Base-by-base conservation (phyloP, 2,329 filamentous ascomycete genomes). In the Talaromyces sp. region DNA sequence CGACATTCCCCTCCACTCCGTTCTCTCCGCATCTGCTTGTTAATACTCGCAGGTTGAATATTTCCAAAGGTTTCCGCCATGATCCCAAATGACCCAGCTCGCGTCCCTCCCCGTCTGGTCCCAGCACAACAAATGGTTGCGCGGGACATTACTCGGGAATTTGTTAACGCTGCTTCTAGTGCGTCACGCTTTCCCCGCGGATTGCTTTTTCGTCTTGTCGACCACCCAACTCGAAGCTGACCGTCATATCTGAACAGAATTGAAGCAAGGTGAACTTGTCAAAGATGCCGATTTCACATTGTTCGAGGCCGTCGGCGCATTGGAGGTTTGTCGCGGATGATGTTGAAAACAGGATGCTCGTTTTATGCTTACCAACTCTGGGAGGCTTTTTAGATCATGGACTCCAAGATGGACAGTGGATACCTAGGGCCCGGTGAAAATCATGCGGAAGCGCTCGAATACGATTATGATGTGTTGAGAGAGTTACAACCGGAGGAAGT, bases 371-470 rank as follows among this genome's bases (percentile, higher is more conserved):
- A 63, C 46, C 25, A 50, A 6, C 25, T 25, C 18, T 21, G 40
- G n/a, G 37, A 6, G 31, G 14, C 25, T 16, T 18, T 28, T 59
- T 70, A 99, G 95, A 96, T 99, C 69, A 97, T 97, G 91, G 95
- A 99, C 72, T 88, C 91, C 0, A 99, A 98, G 78, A 99, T 99
- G 95, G 95, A 99, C 76, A 97, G 92, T 72, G 95, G 95, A 31
- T 92, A 89, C 67, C 81, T 96, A 6, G 83, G 86, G 21, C 86
- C 89, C 7, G 90, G 88, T 33, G 91, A 96, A 71, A 75, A 70
- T 52, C 67, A 72, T 42, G 71, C 69, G 63, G 66, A 75, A 63
- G 86, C 87, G n/a, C 84, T 93, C 37, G 91, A 96, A 64, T 89
- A 93, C 66, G 84, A 90, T 58, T 96, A 93, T 75, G 88, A 96